A percentile compares a stretch with the other conserved stretches of the same genome.
Conservation (phyloP, 176 grass and related monocot genomes). For the Carex myosuroides region DNA sequence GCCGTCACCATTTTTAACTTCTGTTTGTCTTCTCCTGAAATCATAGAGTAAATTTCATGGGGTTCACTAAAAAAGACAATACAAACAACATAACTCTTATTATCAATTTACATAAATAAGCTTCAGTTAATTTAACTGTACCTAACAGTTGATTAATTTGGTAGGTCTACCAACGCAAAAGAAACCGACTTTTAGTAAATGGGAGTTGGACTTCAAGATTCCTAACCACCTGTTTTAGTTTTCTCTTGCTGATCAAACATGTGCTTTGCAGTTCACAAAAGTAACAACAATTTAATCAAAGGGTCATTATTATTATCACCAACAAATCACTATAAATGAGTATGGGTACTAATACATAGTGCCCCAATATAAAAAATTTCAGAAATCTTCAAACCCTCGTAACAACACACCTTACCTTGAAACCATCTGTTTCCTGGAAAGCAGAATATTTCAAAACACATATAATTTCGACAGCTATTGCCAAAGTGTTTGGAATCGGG, state of each 20-base stretch:
- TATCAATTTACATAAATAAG: background rate
- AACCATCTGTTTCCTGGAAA: background rate
- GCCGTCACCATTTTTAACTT: constrained; percentile 43
- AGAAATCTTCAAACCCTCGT: background rate
- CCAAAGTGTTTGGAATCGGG: background rate
- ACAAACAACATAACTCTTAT: background rate
- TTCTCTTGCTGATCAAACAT: background rate
- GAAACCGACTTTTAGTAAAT: background rate
- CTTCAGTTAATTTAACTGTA: background rate
- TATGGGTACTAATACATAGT: background rate
- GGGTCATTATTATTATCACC: background rate
- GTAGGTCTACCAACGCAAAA: background rate
- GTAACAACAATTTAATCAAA: background rate
- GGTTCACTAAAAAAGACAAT: background rate
- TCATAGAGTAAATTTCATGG: background rate
- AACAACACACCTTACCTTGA: background rate
- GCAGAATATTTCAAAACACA: background rate
- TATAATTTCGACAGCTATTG: too few relatives aligned
- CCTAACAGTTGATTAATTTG: background rate
- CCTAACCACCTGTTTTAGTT: background rate
- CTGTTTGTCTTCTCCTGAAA: constrained; percentile 11
- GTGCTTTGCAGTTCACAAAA: background rate
- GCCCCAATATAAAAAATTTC: background rate
- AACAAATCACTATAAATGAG: background rate
- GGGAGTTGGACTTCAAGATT: too few relatives aligned